phyloP scores from a whole-genome alignment of 1,284 basidiomycete genomes.

The Ustilago trichophora region DNA sequence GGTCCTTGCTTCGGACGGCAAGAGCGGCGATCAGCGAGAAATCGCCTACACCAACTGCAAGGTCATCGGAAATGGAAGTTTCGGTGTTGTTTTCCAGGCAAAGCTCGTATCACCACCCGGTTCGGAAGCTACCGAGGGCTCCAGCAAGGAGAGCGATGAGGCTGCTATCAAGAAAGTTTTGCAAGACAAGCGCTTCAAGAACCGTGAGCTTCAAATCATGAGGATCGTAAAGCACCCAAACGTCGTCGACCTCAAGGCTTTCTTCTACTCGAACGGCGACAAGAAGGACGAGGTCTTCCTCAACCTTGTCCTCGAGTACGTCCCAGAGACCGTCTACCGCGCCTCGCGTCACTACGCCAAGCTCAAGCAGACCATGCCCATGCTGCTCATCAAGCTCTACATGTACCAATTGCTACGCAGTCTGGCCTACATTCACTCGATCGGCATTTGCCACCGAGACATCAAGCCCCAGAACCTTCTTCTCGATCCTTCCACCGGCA shows the following conservation, averaged over 20 bases:
- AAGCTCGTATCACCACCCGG: slow-evolving; percentile 69
- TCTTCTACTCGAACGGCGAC: slow-evolving; percentile 99
- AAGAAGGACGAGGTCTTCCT: slow-evolving; percentile 99
- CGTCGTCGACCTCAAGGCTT: slow-evolving; percentile 95
- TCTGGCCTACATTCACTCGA: slow-evolving; percentile 96
- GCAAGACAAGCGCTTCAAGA: slow-evolving; percentile 99
- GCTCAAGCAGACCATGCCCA: slow-evolving; percentile 99
- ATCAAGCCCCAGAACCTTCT: slow-evolving; percentile 99
- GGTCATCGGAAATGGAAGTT: slow-evolving; percentile 97
- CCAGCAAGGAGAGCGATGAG: slow-evolving; percentile 68
- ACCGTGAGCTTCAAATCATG: slow-evolving; percentile 99
- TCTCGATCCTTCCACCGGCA: slow-evolving; percentile 92
- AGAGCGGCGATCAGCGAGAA: slow-evolving; percentile 85
- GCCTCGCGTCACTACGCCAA: slow-evolving; percentile 98
- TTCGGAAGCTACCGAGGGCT: slow-evolving; percentile 31
- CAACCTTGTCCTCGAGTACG: slow-evolving; percentile 98
- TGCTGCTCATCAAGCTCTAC: slow-evolving; percentile 97
- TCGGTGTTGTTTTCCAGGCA: slow-evolving; percentile 92
- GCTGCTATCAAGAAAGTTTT: slow-evolving; percentile 99
- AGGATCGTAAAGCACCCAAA: slow-evolving; percentile 96
- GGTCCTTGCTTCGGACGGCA: slow-evolving; percentile 93
- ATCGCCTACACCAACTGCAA: slow-evolving; percentile 97
- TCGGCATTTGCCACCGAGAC: slow-evolving; percentile 88
- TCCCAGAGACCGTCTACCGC: slow-evolving; percentile 98
- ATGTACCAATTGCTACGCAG: slow-evolving; percentile 98